Evolutionary conservation across 257 asterid species (phyloP).

Genomic region (Prunella vulgaris): DNA sequence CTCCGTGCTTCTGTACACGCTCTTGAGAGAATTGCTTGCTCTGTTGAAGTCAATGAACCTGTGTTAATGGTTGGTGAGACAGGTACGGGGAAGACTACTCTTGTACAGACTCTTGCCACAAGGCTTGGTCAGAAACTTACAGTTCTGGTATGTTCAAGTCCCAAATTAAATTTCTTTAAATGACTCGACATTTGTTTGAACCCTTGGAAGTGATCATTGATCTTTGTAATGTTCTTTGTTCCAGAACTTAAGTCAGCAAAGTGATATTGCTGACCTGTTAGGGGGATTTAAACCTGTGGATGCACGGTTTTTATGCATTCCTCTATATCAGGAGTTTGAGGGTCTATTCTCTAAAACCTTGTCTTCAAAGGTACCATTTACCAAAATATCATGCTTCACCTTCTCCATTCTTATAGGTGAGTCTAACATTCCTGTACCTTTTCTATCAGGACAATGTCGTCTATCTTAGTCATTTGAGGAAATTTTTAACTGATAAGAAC

Average conservation of each 20-base stretch:
- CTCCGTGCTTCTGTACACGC: constrained; percentile 68
- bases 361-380: constrained; percentile 55
- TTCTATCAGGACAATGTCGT: constrained; percentile 49
- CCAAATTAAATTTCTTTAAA: not conserved
- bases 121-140: constrained; percentile 80
- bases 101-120: constrained; percentile 77
- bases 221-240: constrained; percentile 24
- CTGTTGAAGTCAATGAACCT: constrained; percentile 79
- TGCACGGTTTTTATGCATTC: constrained; percentile 67
- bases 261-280: constrained; percentile 79
- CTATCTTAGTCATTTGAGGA: constrained; percentile 40
- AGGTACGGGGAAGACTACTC: constrained; percentile 97
- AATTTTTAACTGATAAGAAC: constrained; percentile 42
- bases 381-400: not conserved
- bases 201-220: constrained; percentile 1
- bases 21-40: constrained; percentile 91
- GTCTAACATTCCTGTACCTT: constrained; percentile 11
- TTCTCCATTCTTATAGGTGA: not conserved
- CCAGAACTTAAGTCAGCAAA: constrained; percentile 97
- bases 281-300: constrained; percentile 93
- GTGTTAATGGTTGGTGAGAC: constrained; percentile 98
- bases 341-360: constrained; percentile 54
- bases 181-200: constrained; percentile 1
- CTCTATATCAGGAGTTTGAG: constrained; percentile 75
- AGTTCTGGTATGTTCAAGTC: constrained; percentile 69